These are phyloP conservation scores for Botryotinia calthae DNA, from an alignment of 2,329 filamentous ascomycete genomes.

Conservation along the genomic window DNA sequence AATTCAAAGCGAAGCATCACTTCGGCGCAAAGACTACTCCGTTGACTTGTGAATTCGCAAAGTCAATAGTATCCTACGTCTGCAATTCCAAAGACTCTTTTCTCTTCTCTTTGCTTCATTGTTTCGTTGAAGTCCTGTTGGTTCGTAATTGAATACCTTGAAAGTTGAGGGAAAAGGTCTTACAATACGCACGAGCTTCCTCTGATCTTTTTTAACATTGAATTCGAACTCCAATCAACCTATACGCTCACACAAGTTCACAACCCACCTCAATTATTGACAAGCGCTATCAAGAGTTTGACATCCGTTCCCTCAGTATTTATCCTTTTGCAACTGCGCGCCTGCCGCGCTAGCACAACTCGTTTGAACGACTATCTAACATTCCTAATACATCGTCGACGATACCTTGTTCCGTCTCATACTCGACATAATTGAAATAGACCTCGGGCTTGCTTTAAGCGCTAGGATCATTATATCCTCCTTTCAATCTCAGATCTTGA, in stretches of 20 bases:
- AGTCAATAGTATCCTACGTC: neutral
- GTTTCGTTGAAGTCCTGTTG: neutral
- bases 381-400: slow-evolving; percentile 5
- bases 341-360: slow-evolving; percentile 8
- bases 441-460: neutral
- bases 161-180: slow-evolving; percentile 4
- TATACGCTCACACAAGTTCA: slow-evolving; percentile 1
- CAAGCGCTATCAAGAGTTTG: slow-evolving; percentile 10
- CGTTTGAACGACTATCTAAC: neutral
- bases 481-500: slow-evolving; percentile 6
- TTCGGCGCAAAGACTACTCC: neutral
- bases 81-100: neutral
- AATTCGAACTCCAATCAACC: slow-evolving; percentile 10
- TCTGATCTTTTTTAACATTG: slow-evolving; percentile 16
- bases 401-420: neutral
- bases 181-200: slow-evolving; percentile 20
- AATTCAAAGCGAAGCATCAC: neutral
- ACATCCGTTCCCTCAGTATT: neutral
- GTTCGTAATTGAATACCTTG: slow-evolving; percentile 14
- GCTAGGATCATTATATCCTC: slow-evolving; percentile 1
- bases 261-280: neutral
- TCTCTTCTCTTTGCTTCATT: neutral
- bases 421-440: neutral
- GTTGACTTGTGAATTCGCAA: slow-evolving; percentile 7
- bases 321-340: slow-evolving; percentile 5